phyloP scores from a whole-genome alignment of 2,329 filamentous ascomycete genomes.

The Macrophomina pseudophaseolina region DNA sequence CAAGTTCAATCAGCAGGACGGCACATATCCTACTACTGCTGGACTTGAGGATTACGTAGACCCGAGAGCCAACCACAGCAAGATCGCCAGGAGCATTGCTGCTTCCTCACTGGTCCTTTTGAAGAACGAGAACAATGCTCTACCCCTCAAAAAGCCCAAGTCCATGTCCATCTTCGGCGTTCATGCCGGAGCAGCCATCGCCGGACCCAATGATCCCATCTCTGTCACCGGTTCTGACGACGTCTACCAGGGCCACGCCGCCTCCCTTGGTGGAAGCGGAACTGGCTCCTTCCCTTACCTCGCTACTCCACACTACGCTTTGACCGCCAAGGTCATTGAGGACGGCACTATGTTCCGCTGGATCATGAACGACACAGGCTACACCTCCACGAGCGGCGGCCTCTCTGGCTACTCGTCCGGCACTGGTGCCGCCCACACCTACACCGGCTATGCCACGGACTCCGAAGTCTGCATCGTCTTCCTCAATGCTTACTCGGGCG shows the following conservation, averaged over 20 bases:
- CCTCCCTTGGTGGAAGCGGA: slow-evolving; percentile 49
- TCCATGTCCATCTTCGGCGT: slow-evolving; percentile 58
- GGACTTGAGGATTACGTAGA: slow-evolving; percentile 24
- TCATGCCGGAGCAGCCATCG: slow-evolving; percentile 53
- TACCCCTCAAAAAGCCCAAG: slow-evolving; percentile 59
- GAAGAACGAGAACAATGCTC: slow-evolving; percentile 55
- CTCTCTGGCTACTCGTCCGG: slow-evolving; percentile 14
- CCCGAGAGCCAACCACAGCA: slow-evolving; percentile 42
- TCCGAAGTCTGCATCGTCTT: slow-evolving; percentile 26
- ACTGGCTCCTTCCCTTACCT: slow-evolving; percentile 47
- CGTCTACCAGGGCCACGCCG: slow-evolving; percentile 51
- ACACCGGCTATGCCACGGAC: slow-evolving; percentile 26
- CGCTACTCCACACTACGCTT: slow-evolving; percentile 49
- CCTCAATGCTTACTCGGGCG: slow-evolving; percentile 26
- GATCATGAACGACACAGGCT: slow-evolving; percentile 25
- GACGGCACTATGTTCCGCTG: slow-evolving; percentile 24
- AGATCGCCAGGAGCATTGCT: slow-evolving; percentile 47
- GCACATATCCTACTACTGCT: slow-evolving; percentile 47
- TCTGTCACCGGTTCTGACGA: slow-evolving; percentile 35
- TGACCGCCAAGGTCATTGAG: slow-evolving; percentile 35
- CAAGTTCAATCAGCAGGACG: slow-evolving; percentile 50
- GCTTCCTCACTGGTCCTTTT: slow-evolving; percentile 50
- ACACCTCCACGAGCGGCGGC: background rate
- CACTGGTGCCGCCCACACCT: slow-evolving; percentile 23
- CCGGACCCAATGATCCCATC: slow-evolving; percentile 50